These are phyloP conservation scores for Fusarium pininemorale DNA, from an alignment of 2,329 filamentous ascomycete genomes.

Conservation along the genomic window DNA sequence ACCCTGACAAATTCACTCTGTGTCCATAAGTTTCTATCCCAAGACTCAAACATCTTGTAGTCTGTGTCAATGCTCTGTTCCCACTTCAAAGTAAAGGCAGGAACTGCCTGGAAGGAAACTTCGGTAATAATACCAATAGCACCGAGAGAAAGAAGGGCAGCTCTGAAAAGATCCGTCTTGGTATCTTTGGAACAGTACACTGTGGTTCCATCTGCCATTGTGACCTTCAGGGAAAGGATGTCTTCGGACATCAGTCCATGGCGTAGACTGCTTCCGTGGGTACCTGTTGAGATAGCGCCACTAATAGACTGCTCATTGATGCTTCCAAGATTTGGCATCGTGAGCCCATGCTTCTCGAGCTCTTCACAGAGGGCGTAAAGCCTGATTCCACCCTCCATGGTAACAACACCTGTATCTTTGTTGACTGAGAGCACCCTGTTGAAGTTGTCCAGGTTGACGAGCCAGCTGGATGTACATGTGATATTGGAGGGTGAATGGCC, in stretches of 20 bases:
- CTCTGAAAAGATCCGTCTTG: slow-evolving; percentile 84
- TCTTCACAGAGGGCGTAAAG: slow-evolving; percentile 77
- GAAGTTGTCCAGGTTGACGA: slow-evolving; percentile 90
- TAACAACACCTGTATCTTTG: slow-evolving; percentile 69
- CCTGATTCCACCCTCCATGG: slow-evolving; percentile 89
- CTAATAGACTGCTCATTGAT: slow-evolving; percentile 95
- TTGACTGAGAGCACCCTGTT: slow-evolving; percentile 77
- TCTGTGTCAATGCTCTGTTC: slow-evolving; percentile 80
- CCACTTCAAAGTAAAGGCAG: slow-evolving; percentile 88
- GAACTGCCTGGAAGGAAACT: slow-evolving; percentile 83
- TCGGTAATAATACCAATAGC: slow-evolving; percentile 92
- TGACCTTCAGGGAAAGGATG: slow-evolving; percentile 78
- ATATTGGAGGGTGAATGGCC: slow-evolving; percentile 92
- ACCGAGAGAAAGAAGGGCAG: slow-evolving; percentile 86
- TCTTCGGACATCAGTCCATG: slow-evolving; percentile 88
- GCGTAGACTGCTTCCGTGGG: slow-evolving; percentile 85
- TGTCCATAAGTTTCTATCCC: slow-evolving; percentile 81
- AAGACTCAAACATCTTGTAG: slow-evolving; percentile 72
- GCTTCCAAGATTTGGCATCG: slow-evolving; percentile 91
- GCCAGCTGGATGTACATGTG: slow-evolving; percentile 93
- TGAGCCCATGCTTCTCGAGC: slow-evolving; percentile 79
- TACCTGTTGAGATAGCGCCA: slow-evolving; percentile 91
- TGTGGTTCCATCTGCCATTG: slow-evolving; percentile 81
- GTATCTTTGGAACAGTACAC: slow-evolving; percentile 74
- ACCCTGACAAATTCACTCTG: slow-evolving; percentile 89